A percentile compares a stretch with the other conserved stretches of the same genome.
These are phyloP conservation scores for Solanum pennellii DNA, from an alignment of 257 asterid species.

Conservation along the genomic window DNA sequence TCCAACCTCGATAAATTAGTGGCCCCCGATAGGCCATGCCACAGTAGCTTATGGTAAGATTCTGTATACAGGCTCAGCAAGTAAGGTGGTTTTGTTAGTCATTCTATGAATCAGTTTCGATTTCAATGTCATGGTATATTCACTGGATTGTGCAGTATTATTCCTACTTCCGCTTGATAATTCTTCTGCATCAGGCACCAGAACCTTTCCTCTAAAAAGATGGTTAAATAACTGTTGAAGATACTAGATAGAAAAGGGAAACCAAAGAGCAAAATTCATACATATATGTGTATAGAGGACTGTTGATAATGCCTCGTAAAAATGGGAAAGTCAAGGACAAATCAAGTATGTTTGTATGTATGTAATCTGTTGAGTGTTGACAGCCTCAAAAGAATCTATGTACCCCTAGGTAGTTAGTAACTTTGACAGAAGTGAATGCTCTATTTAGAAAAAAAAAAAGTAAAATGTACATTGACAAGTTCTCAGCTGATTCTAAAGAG, in stretches of 20 bases:
- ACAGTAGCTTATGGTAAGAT: conserved; percentile 77
- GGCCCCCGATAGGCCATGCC: conserved; percentile 88
- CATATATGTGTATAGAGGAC: neutral
- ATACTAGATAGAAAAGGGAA: neutral
- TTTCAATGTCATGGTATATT: neutral
- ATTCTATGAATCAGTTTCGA: neutral
- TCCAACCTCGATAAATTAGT: conserved; percentile 69
- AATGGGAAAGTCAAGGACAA: neutral
- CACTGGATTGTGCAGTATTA: neutral
- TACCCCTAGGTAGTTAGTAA: neutral
- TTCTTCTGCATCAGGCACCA: neutral
- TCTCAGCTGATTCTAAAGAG: neutral
- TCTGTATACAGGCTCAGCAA: neutral
- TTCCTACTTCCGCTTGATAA: neutral
- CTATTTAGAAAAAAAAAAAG: neutral
- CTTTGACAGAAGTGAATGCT: neutral
- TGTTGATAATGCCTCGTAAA: neutral
- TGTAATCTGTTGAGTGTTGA: neutral
- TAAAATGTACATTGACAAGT: neutral
- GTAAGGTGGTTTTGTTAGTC: neutral
- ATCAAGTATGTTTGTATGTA: neutral
- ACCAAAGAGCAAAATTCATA: neutral
- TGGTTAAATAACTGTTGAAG: neutral
- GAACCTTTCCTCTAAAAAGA: neutral
- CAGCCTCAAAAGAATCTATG: neutral